phyloP scores from a whole-genome alignment of 129 eudicot genomes.

The Heracleum sosnowskyi region DNA sequence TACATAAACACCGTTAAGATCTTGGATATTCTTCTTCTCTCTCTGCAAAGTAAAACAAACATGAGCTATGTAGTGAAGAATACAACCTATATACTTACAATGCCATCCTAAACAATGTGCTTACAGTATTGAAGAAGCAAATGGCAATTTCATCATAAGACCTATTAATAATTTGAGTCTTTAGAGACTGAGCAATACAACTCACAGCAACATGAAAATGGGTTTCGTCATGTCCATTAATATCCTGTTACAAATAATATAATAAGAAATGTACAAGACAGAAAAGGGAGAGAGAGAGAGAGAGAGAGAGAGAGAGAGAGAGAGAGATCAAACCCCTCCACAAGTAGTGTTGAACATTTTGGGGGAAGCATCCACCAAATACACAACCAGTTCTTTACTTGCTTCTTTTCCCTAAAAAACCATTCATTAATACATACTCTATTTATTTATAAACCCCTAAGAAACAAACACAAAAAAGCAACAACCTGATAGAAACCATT shows the following conservation, averaged over 20 bases:
- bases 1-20: slow-evolving; percentile 70
- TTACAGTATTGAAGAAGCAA: slow-evolving; percentile 97
- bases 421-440: not conserved
- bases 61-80: not conserved
- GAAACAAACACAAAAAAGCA: not conserved
- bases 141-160: slow-evolving; percentile 89
- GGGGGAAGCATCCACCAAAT: slow-evolving; percentile 89
- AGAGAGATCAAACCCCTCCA: slow-evolving; percentile 29
- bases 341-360: slow-evolving; percentile 72
- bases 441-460: not conserved
- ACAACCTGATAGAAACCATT: slow-evolving; percentile 51
- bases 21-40: slow-evolving; percentile 92
- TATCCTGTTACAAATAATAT: no score
- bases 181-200: slow-evolving; percentile 63
- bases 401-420: slow-evolving; percentile 47
- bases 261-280: no score
- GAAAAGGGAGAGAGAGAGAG: no score
- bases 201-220: slow-evolving; percentile 74
- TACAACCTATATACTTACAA: not conserved
- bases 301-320: no score
- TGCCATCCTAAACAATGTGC: slow-evolving; percentile 8
- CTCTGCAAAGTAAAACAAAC: slow-evolving; percentile 35
- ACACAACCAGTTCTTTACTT: slow-evolving; percentile 68
- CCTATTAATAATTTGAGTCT: slow-evolving; percentile 82
- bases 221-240: slow-evolving; percentile 38